phyloP scores from a whole-genome alignment of 305 asterid genomes.

The Solanum hybrid region DNA sequence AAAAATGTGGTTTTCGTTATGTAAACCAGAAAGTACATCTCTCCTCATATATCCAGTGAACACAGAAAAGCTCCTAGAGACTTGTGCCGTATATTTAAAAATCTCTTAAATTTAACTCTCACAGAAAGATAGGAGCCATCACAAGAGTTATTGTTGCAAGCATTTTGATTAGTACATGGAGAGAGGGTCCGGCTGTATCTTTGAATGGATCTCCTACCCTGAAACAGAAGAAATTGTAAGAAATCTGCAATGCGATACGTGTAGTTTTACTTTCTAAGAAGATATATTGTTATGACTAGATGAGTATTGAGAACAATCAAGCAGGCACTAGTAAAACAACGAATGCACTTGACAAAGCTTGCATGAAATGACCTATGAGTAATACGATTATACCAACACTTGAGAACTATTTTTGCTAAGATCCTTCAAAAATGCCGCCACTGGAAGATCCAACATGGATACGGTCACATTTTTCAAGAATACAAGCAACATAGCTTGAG shows the following conservation, averaged over 20 bases:
- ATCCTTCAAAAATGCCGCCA: not conserved
- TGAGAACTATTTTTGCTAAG: not conserved
- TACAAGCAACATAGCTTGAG: not conserved
- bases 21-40: not conserved
- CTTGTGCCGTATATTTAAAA: not conserved
- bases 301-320: not conserved
- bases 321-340: not conserved
- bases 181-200: conserved; percentile 97
- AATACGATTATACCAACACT: not conserved
- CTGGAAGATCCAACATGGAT: not conserved
- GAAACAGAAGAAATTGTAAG: conserved; percentile 8
- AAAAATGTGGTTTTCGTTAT: not conserved
- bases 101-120: conserved; percentile 18
- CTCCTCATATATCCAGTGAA: conserved; percentile 1
- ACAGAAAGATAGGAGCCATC: conserved; percentile 95
- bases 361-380: not conserved
- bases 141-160: conserved; percentile 97
- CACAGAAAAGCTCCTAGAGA: not conserved
- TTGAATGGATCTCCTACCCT: conserved; percentile 99
- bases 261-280: not conserved
- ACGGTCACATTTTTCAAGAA: not conserved
- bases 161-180: conserved; percentile 95
- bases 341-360: not conserved
- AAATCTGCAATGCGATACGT: not conserved
- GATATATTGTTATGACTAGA: not conserved